Evolutionary conservation across 1,139 yeast genomes (phyloP), one percentile per base, ranked within the genome.

Genomic region (Meyerozyma smithsonii): DNA sequence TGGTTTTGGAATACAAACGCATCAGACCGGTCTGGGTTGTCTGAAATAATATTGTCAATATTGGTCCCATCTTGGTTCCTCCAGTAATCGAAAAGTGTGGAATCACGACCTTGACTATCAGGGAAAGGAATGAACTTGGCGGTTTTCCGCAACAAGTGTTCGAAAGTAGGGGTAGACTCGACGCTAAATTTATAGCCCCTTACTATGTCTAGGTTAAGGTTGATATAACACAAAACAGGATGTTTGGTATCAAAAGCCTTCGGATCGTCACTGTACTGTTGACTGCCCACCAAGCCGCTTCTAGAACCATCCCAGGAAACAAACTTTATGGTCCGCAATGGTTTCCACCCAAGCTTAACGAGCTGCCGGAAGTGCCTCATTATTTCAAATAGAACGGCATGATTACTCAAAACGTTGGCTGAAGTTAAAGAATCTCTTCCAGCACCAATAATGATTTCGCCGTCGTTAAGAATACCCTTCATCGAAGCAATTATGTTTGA

Each of bases 261-360:
- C 3, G 53, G 39, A 37, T 62, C 65, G 28, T 61, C 58, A 4
- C 58, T 47, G 23, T 49, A 51, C 4, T 48, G 41, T 38, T 56
- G 58, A 0, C 69, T 54, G 0, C 75, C 75, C 12, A 64, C 41
- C 16, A 60, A 50, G 3, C 72, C 71, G 41, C 59, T 61, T 24
- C 58, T 48, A 14, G 67, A 52, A 1, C 69, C 74, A 48, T 71
- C 77, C 71, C 74, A 70, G 1, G 73, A 66, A 4, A 70, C 57
- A 49, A 71, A 69, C 41, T 62, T 60, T 32, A 71, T 66, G 23
- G 60, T 65, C 36, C 77, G 55, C 35, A 70, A 52, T 1, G 77
- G 77, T 47, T 61, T 64, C 77, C 77, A 71, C 1, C 77, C 77
- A 34, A 59, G 40, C 17, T 53, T 47, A 4, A 54, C 50, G 39